Base-by-base conservation (phyloP, 2,329 filamentous ascomycete species). In the Periglandula ipomoeae region DNA sequence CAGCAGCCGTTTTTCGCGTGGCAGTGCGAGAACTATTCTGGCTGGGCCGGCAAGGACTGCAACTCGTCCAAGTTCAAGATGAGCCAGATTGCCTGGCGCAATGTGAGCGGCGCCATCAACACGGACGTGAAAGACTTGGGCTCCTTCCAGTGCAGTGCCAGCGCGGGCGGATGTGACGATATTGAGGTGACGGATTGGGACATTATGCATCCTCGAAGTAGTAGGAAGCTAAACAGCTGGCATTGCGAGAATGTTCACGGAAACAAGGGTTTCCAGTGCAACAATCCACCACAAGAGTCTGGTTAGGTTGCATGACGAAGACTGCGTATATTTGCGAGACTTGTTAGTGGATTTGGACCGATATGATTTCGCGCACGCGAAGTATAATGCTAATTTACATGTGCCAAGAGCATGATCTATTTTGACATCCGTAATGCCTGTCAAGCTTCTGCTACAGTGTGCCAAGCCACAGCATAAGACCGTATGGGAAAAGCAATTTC, bases 11-110 rank as follows among this genome's bases (percentile, higher is more conserved):
- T 67, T 23, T 65, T 63, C 50, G 55, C 61, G 9, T 64, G 60
- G 55, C 64, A 66, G 51, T 67, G 65, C 48, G 64, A 66, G 52
- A 58, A 65, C 38, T 66, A 63, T 51, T 61, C 61, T 10, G 64
- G 64, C 35, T 58, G 56, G 46, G 56, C 56, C 2, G 64, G 64
- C 26, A 55, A 63, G 52, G 59, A 64, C 49, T 67, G 65, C 53
- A 57, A 67, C 53, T 60, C 61, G 22, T 63, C 59, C 46, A 53
- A 56, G 47, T 65, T 65, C 47, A 58, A 58, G 52, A 57, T 67
- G 37, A 52, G 49, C 19, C 47, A 63, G 37, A 44, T 66, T 4
- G 53, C 55, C 1, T 66, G 60, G 56, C 53, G 50, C 5, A 51
- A 53, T 11, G 54, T 66, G 20, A 53, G 41, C 24, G 64, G 63